phyloP scores from a whole-genome alignment of 805 yeast species.

The Lipomyces orientalis region DNA sequence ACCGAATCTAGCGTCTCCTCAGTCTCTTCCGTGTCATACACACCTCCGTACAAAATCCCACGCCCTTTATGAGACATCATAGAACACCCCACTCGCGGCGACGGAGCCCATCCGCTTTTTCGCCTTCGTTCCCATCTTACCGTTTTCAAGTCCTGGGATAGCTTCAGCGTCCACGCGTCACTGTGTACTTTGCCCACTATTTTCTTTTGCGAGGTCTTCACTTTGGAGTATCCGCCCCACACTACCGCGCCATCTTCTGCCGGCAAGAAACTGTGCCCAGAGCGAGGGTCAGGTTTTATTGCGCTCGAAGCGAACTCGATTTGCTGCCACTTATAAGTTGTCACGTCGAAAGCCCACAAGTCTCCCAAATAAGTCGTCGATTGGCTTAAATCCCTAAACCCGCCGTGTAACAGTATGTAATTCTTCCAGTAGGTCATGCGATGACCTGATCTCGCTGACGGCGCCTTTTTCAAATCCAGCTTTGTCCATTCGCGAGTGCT shows the following conservation, averaged over 20 bases:
- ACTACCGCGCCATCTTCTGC: slow-evolving; percentile 77
- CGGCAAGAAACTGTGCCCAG: slow-evolving; percentile 89
- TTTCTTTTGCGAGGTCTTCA: slow-evolving; percentile 79
- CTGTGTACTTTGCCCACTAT: slow-evolving; percentile 88
- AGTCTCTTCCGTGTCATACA: slow-evolving; percentile 91
- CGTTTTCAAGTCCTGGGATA: slow-evolving; percentile 79
- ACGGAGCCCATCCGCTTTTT: slow-evolving; percentile 87
- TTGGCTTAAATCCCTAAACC: slow-evolving; percentile 87
- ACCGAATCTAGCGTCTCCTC: slow-evolving; percentile 87
- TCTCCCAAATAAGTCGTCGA: slow-evolving; percentile 84
- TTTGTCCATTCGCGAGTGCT: slow-evolving; percentile 88
- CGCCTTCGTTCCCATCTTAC: slow-evolving; percentile 88
- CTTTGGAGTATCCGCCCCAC: slow-evolving; percentile 94
- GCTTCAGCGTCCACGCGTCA: slow-evolving; percentile 85
- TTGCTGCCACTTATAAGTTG: slow-evolving; percentile 89
- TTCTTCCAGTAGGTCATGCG: slow-evolving; percentile 92
- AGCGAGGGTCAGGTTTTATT: slow-evolving; percentile 84
- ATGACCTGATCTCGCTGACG: slow-evolving; percentile 90
- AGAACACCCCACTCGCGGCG: slow-evolving; percentile 93
- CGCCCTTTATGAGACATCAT: slow-evolving; percentile 88
- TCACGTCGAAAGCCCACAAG: slow-evolving; percentile 90
- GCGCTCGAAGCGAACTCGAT: slow-evolving; percentile 84
- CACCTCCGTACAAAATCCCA: slow-evolving; percentile 95
- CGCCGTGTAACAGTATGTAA: slow-evolving; percentile 83
- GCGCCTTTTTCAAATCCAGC: slow-evolving; percentile 69